Percentiles rank a stretch among this genome's conserved stretches.
phyloP scores from a whole-genome alignment of 176 grass and related monocot genomes.

The Avena atlantica region DNA sequence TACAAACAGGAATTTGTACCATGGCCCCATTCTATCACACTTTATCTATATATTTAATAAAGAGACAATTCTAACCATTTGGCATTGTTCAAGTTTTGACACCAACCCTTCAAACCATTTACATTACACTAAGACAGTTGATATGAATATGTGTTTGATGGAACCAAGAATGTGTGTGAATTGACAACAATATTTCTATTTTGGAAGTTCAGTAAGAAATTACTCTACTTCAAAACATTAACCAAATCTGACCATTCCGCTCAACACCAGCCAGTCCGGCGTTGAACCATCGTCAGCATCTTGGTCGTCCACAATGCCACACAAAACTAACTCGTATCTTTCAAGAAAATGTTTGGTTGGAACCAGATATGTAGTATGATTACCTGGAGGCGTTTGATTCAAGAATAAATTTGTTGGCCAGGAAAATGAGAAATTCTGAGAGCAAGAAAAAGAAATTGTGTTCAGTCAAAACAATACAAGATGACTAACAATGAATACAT shows the following conservation, averaged over 20 bases:
- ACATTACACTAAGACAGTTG: neutral
- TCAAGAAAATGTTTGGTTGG: neutral
- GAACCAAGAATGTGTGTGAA: neutral
- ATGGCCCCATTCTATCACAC: too few species aligned
- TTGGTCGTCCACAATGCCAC: neutral
- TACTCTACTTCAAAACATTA: neutral
- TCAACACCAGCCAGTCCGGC: neutral
- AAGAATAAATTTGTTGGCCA: neutral
- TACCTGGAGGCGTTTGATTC: neutral
- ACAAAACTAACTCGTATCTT: neutral
- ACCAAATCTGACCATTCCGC: neutral
- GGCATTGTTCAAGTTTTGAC: neutral
- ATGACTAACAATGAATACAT: neutral
- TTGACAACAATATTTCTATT: neutral
- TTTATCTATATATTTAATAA: neutral
- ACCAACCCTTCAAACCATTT: neutral
- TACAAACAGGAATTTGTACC: too few species aligned
- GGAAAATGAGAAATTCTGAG: neutral
- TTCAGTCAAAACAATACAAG: neutral
- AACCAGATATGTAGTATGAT: neutral
- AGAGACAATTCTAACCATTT: neutral
- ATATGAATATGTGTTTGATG: neutral
- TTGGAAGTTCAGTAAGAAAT: neutral
- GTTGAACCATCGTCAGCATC: neutral
- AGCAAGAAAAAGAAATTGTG: neutral